phyloP scores from a whole-genome alignment of 345 rosid species.

The Pistacia vera region DNA sequence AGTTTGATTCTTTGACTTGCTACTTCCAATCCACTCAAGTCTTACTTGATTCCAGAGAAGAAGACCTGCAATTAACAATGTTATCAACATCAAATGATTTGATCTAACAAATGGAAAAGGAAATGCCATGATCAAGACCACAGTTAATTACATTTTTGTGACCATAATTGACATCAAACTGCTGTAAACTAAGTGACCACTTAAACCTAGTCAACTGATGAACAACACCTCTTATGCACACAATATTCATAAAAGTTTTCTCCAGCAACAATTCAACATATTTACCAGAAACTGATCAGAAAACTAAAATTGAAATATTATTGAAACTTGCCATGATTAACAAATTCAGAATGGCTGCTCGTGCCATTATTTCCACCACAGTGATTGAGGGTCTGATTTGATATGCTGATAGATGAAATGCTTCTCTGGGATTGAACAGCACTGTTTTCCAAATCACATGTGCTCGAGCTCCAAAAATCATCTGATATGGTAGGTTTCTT shows the following conservation, averaged over 20 bases:
- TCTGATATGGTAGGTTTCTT: conserved; percentile 50
- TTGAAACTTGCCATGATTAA: conserved; percentile 41
- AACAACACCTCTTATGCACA: neutral
- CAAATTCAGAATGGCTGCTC: conserved; percentile 39
- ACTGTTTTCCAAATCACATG: conserved; percentile 56
- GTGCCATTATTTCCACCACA: conserved; percentile 22
- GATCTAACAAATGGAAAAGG: neutral
- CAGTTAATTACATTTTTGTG: neutral
- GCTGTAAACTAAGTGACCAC: neutral
- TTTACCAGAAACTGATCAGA: neutral
- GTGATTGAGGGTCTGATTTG: conserved; percentile 34
- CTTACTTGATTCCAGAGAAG: conserved; percentile 67
- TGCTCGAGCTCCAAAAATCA: conserved; percentile 71
- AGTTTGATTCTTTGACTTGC: conserved; percentile 26
- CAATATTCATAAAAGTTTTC: neutral
- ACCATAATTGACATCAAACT: neutral
- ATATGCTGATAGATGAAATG: conserved; percentile 43
- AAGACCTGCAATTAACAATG: conserved; percentile 43
- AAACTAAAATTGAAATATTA: neutral
- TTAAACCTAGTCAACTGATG: neutral
- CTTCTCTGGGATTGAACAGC: conserved; percentile 57
- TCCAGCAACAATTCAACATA: neutral
- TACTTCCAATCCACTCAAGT: conserved; percentile 60
- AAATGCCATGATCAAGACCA: neutral
- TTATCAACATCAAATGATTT: neutral